A percentile compares a stretch with the other conserved stretches of the same genome.
phyloP scores from a whole-genome alignment of 2,329 filamentous ascomycete genomes.

The Cercospora citrullina region DNA sequence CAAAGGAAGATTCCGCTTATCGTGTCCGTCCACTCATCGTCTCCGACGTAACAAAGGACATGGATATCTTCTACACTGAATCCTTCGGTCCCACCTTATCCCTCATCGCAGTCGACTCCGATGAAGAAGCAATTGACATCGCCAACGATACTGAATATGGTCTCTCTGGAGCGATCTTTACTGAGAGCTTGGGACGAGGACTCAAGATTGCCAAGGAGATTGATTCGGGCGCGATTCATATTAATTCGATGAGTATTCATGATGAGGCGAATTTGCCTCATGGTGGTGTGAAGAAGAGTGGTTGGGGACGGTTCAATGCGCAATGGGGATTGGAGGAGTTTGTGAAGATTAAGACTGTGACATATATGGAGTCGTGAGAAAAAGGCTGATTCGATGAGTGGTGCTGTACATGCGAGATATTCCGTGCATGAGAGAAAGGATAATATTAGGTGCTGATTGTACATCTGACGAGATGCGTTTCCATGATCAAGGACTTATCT shows the following conservation, averaged over 20 bases:
- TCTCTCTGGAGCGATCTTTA: constrained; percentile 70
- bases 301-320: constrained; percentile 39
- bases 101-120: constrained; percentile 63
- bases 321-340: constrained; percentile 28
- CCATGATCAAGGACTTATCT: not conserved
- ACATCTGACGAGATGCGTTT: not conserved
- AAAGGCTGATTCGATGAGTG: too few species aligned
- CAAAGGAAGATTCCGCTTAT: constrained; percentile 34
- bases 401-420: not conserved
- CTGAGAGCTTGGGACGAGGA: constrained; percentile 58
- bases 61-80: constrained; percentile 75
- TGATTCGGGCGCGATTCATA: constrained; percentile 61
- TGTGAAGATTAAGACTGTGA: constrained; percentile 34
- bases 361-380: constrained; percentile 24
- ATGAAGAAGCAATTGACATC: constrained; percentile 70
- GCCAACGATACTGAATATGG: constrained; percentile 85
- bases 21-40: constrained; percentile 66
- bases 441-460: not conserved
- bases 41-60: constrained; percentile 64
- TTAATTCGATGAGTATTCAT: constrained; percentile 54
- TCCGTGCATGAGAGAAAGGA: not conserved
- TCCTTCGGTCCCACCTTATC: constrained; percentile 76
- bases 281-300: constrained; percentile 52
- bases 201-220: constrained; percentile 48
- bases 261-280: constrained; percentile 52